Conservation (phyloP, 805 yeast species). For the Scheffersomyces spartinae region DNA sequence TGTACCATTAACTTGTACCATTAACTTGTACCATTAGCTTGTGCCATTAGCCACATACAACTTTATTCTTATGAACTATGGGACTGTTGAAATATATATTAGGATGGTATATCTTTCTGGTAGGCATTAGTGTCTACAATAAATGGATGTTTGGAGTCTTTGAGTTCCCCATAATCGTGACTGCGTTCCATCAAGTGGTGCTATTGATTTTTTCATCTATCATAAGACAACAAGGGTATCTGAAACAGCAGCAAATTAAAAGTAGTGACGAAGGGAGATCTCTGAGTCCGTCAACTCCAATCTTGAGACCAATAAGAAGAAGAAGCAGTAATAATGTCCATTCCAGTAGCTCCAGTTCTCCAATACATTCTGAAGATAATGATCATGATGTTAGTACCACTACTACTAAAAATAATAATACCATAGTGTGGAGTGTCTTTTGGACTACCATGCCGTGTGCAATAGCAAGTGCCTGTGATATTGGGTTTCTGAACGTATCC, state of each 20-base stretch:
- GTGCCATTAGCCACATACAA: too few species aligned
- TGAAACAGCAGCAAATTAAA: constrained; percentile 19
- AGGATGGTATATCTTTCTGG: constrained; percentile 66
- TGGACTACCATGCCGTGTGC: constrained; percentile 69
- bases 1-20: too few species aligned
- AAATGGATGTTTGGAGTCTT: constrained; percentile 97
- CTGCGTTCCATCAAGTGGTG: constrained; percentile 73
- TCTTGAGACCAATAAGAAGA: not conserved
- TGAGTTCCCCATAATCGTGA: constrained; percentile 73
- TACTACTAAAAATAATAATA: constrained; percentile 1
- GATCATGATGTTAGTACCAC: not conserved
- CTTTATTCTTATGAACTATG: too few species aligned
- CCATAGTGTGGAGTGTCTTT: constrained; percentile 24
- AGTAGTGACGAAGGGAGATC: not conserved
- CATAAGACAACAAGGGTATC: constrained; percentile 36
- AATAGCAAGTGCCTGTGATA: constrained; percentile 81
- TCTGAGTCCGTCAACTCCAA: not conserved
- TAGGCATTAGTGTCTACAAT: constrained; percentile 70
- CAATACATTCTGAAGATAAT: not conserved
- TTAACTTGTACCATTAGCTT: too few species aligned
- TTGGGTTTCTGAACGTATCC: constrained; percentile 84
- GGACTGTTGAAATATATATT: too few species aligned
- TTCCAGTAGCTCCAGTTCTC: constrained; percentile 3
- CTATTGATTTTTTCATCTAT: constrained; percentile 33
- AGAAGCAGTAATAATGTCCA: not conserved